A percentile compares a stretch with the other conserved stretches of the same genome.
These are phyloP conservation scores for Lentinula sp. DNA, from an alignment of 768 basidiomycete species.

Conservation along the genomic window DNA sequence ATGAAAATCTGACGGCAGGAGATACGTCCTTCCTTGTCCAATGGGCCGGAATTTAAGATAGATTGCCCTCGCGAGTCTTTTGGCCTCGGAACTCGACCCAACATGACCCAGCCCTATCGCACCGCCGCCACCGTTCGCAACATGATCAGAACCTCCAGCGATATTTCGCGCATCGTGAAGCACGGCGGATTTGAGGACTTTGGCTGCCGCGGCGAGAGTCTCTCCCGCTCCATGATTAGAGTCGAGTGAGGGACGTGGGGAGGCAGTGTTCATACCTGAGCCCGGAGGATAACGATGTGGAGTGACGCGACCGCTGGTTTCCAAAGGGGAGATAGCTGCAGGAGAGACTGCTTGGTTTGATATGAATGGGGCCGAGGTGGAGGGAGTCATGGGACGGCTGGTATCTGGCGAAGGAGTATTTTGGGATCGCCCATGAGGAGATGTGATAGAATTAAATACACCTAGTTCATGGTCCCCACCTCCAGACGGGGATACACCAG, in stretches of 20 bases:
- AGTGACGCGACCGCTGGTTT: neutral
- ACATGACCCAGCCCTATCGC: neutral
- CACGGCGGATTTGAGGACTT: conserved; percentile 59
- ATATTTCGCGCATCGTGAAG: conserved; percentile 75
- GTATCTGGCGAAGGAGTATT: conserved; percentile 9
- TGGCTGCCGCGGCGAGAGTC: conserved; percentile 52
- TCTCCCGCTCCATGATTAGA: conserved; percentile 22
- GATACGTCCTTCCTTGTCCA: conserved; percentile 39
- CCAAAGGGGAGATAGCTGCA: neutral
- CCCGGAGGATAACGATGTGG: conserved; percentile 9
- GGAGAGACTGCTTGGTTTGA: neutral
- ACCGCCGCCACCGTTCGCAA: conserved; percentile 31
- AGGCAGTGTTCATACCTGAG: conserved; percentile 10
- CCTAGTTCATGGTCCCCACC: conserved; percentile 13
- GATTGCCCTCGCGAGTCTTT: conserved; percentile 66
- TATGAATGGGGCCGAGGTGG: conserved; percentile 6
- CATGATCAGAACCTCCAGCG: conserved; percentile 37
- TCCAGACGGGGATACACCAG: conserved; percentile 4
- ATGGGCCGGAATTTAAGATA: conserved; percentile 56
- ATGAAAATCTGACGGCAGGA: conserved; percentile 63
- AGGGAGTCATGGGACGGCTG: conserved; percentile 6
- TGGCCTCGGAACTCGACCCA: conserved; percentile 44
- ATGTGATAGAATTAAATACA: neutral
- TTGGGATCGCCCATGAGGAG: neutral
- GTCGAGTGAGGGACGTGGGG: neutral